phyloP scores from a whole-genome alignment of 306 rosid genomes.

The Glycyrrhiza uralensis region DNA sequence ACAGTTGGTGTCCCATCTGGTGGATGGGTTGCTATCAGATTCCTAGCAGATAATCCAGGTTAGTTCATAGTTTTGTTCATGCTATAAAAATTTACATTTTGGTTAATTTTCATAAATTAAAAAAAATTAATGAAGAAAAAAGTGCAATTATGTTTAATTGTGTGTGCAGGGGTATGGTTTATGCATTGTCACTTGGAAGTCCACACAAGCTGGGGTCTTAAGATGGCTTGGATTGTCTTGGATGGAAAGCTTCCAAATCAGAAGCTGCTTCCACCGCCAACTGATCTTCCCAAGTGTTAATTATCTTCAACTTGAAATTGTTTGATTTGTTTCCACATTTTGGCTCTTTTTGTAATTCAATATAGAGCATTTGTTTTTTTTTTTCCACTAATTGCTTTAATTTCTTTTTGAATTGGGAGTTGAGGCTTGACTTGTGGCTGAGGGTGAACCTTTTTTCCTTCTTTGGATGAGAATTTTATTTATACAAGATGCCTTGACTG shows the following conservation, averaged over 20 bases:
- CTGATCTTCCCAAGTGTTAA: constrained; percentile 63
- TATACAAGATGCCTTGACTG: background rate
- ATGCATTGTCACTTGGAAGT: constrained; percentile 76
- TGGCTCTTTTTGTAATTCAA: background rate
- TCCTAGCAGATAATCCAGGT: constrained; percentile 73
- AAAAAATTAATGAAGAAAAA: too few species aligned
- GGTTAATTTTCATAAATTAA: too few species aligned
- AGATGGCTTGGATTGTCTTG: constrained; percentile 71
- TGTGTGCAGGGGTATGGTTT: constrained; percentile 61
- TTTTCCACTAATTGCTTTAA: background rate
- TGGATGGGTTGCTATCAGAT: constrained; percentile 65
- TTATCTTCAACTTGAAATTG: background rate
- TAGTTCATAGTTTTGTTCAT: background rate
- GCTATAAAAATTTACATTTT: background rate
- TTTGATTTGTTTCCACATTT: background rate
- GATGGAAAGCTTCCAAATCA: constrained; percentile 67
- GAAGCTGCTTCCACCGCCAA: constrained; percentile 62
- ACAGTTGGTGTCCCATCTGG: constrained; percentile 62
- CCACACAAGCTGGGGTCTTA: constrained; percentile 73
- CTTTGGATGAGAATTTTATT: background rate
- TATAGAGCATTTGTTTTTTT: background rate
- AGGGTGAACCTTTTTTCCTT: background rate
- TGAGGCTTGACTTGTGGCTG: background rate
- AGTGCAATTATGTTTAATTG: background rate
- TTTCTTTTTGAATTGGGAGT: background rate